A percentile compares a stretch with the other conserved stretches of the same genome.
Conservation (phyloP, 2,329 filamentous ascomycete species). For the Cladosporium austrohemisphaericum region DNA sequence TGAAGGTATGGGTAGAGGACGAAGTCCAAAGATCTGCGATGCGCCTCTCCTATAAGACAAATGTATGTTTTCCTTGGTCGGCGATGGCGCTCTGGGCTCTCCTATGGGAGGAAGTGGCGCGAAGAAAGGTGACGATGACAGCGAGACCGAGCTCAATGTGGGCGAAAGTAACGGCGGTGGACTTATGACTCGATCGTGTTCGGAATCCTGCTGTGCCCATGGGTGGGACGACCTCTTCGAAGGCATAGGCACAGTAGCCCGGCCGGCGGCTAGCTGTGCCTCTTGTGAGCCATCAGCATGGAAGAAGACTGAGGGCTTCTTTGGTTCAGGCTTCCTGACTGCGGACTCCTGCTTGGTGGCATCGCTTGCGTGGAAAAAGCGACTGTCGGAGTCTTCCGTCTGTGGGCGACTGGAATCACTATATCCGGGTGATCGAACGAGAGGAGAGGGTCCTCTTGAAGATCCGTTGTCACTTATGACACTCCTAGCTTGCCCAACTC, state of each 20-base stretch:
- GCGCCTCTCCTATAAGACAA: constrained; percentile 48
- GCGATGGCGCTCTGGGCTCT: constrained; percentile 37
- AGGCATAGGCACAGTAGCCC: constrained; percentile 18
- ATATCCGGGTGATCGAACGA: constrained; percentile 35
- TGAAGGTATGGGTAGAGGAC: constrained; percentile 20
- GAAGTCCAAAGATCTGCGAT: constrained; percentile 44
- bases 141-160: constrained; percentile 28
- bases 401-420: constrained; percentile 25
- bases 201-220: constrained; percentile 22
- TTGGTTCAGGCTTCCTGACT: constrained; percentile 35
- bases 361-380: constrained; percentile 92
- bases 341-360: constrained; percentile 39
- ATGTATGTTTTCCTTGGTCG: constrained; percentile 47
- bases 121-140: constrained; percentile 33
- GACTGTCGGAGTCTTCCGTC: constrained; percentile 45
- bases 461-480: constrained; percentile 30
- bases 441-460: constrained; percentile 28
- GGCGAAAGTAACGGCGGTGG: constrained; percentile 32
- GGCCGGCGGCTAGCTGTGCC: neutral
- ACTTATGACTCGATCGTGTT: constrained; percentile 18
- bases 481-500: constrained; percentile 33
- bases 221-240: constrained; percentile 23
- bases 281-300: constrained; percentile 50
- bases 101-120: constrained; percentile 22
- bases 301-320: constrained; percentile 49